Conservation (phyloP, 2,329 filamentous ascomycete species). For the Aureobasidium pullulans region DNA sequence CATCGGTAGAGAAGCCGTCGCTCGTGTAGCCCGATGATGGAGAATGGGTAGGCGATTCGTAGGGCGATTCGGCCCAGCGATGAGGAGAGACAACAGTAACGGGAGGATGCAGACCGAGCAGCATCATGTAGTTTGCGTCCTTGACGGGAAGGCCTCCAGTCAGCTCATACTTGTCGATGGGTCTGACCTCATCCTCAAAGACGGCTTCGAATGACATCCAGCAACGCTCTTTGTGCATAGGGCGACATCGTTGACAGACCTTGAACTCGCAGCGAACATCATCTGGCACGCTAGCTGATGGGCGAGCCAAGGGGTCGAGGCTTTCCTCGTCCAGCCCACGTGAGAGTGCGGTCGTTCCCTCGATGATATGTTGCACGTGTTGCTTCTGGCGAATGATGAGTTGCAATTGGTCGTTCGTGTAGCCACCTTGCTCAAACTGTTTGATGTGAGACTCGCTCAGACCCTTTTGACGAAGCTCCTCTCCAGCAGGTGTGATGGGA, state of each 20-base stretch:
- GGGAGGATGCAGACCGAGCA: conserved; percentile 25
- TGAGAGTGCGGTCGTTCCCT: neutral
- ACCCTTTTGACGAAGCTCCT: conserved; percentile 18
- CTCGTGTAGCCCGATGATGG: neutral
- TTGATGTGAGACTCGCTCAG: conserved; percentile 35
- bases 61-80: neutral
- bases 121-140: conserved; percentile 29
- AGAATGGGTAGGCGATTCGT: neutral
- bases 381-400: conserved; percentile 36
- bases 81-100: neutral
- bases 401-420: conserved; percentile 35
- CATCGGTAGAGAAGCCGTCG: conserved; percentile 7
- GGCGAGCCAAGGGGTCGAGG: neutral
- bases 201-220: conserved; percentile 39
- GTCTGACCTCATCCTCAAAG: conserved; percentile 29
- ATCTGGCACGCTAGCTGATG: neutral
- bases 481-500: neutral
- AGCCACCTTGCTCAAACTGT: conserved; percentile 35
- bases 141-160: conserved; percentile 27
- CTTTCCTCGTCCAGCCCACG: neutral
- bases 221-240: conserved; percentile 41
- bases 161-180: conserved; percentile 27
- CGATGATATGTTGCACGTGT: conserved; percentile 24
- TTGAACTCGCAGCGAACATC: conserved; percentile 33
- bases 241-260: conserved; percentile 44